A percentile compares a stretch with the other conserved stretches of the same genome.
phyloP scores from a whole-genome alignment of 2,329 filamentous ascomycete species.

The Xylogone sp. region DNA sequence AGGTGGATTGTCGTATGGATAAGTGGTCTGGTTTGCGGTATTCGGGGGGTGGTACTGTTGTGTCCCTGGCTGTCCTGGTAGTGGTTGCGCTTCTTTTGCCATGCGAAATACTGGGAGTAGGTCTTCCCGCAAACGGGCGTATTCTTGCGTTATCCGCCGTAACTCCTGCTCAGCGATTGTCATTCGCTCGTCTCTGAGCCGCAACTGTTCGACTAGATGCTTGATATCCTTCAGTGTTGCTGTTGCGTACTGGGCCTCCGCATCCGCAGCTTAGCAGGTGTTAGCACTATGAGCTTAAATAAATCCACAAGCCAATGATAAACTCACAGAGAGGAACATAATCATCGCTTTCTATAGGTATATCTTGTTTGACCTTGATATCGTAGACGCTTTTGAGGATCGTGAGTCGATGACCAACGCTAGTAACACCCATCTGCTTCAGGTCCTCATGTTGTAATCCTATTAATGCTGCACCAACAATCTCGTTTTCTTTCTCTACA shows the following conservation, averaged over 20 bases:
- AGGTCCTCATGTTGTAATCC: constrained; percentile 88
- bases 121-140: constrained; percentile 83
- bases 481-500: constrained; percentile 72
- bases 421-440: constrained; percentile 89
- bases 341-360: constrained; percentile 87
- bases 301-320: not conserved
- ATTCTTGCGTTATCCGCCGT: constrained; percentile 81
- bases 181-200: constrained; percentile 87
- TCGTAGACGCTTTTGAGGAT: constrained; percentile 97
- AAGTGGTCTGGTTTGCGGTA: constrained; percentile 28
- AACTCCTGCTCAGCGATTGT: constrained; percentile 78
- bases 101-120: constrained; percentile 86
- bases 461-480: constrained; percentile 86
- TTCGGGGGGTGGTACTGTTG: constrained; percentile 28
- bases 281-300: constrained; percentile 12
- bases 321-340: constrained; percentile 86
- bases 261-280: constrained; percentile 69
- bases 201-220: constrained; percentile 83
- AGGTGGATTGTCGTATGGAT: constrained; percentile 45
- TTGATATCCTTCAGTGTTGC: constrained; percentile 93
- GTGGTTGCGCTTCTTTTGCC: constrained; percentile 85
- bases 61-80: constrained; percentile 47
- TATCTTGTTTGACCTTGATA: constrained; percentile 88
- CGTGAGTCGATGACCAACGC: constrained; percentile 89
- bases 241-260: constrained; percentile 76